These are phyloP conservation scores for Linaria vulgaris DNA, from an alignment of 257 asterid species.

Conservation along the genomic window DNA sequence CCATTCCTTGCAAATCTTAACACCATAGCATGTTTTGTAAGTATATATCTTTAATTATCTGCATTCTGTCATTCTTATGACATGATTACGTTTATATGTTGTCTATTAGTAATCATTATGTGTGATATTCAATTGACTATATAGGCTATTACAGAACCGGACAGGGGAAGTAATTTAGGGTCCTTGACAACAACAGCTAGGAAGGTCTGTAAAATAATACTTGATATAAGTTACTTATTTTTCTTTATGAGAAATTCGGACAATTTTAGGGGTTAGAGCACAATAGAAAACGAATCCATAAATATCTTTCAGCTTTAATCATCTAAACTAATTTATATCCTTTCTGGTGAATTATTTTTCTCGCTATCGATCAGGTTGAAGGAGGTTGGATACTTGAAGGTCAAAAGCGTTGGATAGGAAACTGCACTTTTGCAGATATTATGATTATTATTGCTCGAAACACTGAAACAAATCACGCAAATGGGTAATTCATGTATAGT, in stretches of 20 bases:
- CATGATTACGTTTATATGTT: too few species aligned
- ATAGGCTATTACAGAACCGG: conserved; percentile 17
- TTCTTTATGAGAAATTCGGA: too few species aligned
- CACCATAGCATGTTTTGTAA: conserved; percentile 17
- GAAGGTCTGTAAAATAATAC: conserved; percentile 2
- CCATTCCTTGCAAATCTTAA: conserved; percentile 5
- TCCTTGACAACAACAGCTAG: conserved; percentile 9
- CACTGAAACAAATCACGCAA: not conserved
- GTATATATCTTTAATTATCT: too few species aligned
- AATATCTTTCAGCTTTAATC: too few species aligned
- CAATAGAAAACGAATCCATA: too few species aligned
- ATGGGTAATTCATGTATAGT: not conserved
- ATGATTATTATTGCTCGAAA: conserved; percentile 1
- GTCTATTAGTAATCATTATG: too few species aligned
- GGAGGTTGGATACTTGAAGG: conserved; percentile 7
- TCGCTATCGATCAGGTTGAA: too few species aligned
- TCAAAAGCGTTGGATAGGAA: conserved; percentile 19
- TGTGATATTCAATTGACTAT: not conserved
- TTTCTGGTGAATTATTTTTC: too few species aligned
- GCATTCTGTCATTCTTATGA: too few species aligned
- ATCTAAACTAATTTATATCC: too few species aligned
- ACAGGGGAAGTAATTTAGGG: conserved; percentile 1
- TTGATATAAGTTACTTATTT: too few species aligned
- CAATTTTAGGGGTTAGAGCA: too few species aligned
- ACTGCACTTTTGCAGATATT: conserved; percentile 12